Evolutionary conservation across 1,284 basidiomycete genomes (phyloP), one percentile per base, ranked within the genome.

Genomic region (Boletus sp.): DNA sequence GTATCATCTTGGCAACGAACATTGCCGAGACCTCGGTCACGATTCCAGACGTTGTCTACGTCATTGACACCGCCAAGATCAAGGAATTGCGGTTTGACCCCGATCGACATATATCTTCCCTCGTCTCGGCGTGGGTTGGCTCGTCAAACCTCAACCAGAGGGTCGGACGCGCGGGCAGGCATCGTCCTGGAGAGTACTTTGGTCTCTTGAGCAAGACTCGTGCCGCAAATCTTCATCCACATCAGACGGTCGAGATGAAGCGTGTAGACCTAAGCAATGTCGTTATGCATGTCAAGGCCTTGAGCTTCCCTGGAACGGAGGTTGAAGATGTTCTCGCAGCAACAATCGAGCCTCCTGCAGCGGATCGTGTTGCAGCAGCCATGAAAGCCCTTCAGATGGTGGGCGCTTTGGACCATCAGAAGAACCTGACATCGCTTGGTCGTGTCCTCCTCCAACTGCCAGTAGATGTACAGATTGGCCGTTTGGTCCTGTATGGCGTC

Each of bases 1-100:
- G 94, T 20, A 81, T 98, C 69, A 96, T 98, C 64, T 80, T 98
- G 43, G 85, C 96, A 4, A 98, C 96, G 48, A 98, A 98, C 74
- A 96, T 98, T 59, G 96, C 96, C 15, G 96, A 98, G 77, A 97
- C 95, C 1, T 95, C 92, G 7, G 84, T 98, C 65, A 98, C 96
- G 1, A 98, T 98, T 64, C 96, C 96, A 1, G 93, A 98, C 68
- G 94, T 98, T 31, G 94, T 97, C 7, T 96, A 94, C 69, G 96
- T 98, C 50, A 86, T 98, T 47, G 96, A 98, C 70, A 84, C 91
- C 0, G 96, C 84, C 27, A 89, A 89, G 68, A 84, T 96, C 71
- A 97, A 96, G 76, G 94, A 98, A 75, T 86, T 93, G 70, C 85
- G 90, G n/a, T 98, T 94, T 71, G 94, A 98, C 70, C 94, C 95